Percentiles rank a stretch among this genome's conserved stretches.
Conservation (phyloP, 768 basidiomycete genomes). For the Boletus subcaerulescens region DNA sequence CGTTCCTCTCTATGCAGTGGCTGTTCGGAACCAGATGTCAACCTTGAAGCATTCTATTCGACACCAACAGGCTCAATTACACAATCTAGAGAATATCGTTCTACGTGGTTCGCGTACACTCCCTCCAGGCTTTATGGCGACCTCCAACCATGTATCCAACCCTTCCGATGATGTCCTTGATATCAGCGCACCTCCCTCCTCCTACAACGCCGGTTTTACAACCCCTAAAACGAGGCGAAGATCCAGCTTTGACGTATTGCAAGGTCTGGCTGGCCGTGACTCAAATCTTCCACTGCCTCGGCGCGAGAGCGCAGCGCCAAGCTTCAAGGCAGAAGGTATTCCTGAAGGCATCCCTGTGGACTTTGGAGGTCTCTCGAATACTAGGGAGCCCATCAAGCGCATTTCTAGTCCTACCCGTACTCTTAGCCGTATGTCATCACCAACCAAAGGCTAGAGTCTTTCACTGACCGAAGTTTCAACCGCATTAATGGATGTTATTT, state of each 20-base stretch:
- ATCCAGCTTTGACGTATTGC: slow-evolving; percentile 70
- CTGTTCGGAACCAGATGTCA: slow-evolving; percentile 75
- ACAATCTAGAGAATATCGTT: slow-evolving; percentile 64
- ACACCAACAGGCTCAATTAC: slow-evolving; percentile 79
- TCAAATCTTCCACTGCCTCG: slow-evolving; percentile 70
- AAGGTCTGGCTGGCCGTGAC: slow-evolving; percentile 70
- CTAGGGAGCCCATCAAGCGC: slow-evolving; percentile 45
- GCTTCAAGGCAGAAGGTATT: slow-evolving; percentile 51
- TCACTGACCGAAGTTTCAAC: slow-evolving; percentile 19
- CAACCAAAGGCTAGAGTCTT: slow-evolving; percentile 19
- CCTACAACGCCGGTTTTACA: slow-evolving; percentile 33
- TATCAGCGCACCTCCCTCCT: slow-evolving; percentile 31
- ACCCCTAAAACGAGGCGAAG: slow-evolving; percentile 55
- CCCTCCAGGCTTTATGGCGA: slow-evolving; percentile 37
- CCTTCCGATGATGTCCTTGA: slow-evolving; percentile 35
- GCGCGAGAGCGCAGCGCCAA: slow-evolving; percentile 42
- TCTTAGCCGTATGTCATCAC: slow-evolving; percentile 64
- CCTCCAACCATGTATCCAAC: slow-evolving; percentile 38
- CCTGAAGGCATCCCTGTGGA: slow-evolving; percentile 70
- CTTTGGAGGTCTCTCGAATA: slow-evolving; percentile 43
- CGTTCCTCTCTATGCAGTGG: slow-evolving; percentile 47
- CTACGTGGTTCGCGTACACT: slow-evolving; percentile 66
- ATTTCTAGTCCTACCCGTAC: slow-evolving; percentile 72
- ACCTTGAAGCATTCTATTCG: slow-evolving; percentile 79
- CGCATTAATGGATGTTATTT: slow-evolving; percentile 24